These are phyloP conservation scores for Hanseniaspora vineae DNA, from an alignment of 805 yeast genomes.

Conservation along the genomic window DNA sequence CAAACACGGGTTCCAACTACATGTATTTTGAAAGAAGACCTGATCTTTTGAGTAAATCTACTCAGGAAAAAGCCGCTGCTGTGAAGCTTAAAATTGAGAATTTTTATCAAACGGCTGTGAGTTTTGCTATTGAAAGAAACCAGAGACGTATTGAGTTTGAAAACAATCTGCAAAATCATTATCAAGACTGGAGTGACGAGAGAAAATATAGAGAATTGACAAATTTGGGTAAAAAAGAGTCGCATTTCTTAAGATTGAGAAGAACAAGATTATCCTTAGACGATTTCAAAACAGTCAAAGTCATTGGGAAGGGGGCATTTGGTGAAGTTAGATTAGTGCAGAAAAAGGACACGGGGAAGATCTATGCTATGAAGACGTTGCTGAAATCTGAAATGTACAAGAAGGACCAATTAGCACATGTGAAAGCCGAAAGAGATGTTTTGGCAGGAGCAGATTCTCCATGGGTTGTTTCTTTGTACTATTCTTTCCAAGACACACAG, in stretches of 20 bases:
- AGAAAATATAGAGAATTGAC: conserved; percentile 71
- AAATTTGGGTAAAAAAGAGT: conserved; percentile 77
- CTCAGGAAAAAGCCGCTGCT: conserved; percentile 78
- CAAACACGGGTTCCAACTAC: conserved; percentile 27
- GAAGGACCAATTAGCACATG: conserved; percentile 89
- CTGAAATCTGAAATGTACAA: conserved; percentile 87
- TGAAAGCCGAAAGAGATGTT: conserved; percentile 91
- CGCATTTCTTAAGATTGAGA: conserved; percentile 71
- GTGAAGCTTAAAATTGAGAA: conserved; percentile 73
- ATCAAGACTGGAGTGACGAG: conserved; percentile 72
- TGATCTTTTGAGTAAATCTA: conserved; percentile 51
- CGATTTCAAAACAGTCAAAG: conserved; percentile 82
- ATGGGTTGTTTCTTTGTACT: conserved; percentile 73
- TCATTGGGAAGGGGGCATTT: conserved; percentile 91
- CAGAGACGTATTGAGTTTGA: conserved; percentile 83
- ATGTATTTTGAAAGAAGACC: conserved; percentile 77
- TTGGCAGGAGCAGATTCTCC: conserved; percentile 85
- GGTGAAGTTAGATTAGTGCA: conserved; percentile 95
- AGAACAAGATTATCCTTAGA: conserved; percentile 73
- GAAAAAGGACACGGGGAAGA: conserved; percentile 79
- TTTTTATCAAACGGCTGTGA: conserved; percentile 72
- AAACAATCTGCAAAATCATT: conserved; percentile 40
- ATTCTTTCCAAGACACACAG: conserved; percentile 66
- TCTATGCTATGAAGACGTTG: conserved; percentile 88
- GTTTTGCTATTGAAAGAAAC: conserved; percentile 89